phyloP scores from a whole-genome alignment of 2,329 filamentous ascomycete species.

The Cytospora piceae region DNA sequence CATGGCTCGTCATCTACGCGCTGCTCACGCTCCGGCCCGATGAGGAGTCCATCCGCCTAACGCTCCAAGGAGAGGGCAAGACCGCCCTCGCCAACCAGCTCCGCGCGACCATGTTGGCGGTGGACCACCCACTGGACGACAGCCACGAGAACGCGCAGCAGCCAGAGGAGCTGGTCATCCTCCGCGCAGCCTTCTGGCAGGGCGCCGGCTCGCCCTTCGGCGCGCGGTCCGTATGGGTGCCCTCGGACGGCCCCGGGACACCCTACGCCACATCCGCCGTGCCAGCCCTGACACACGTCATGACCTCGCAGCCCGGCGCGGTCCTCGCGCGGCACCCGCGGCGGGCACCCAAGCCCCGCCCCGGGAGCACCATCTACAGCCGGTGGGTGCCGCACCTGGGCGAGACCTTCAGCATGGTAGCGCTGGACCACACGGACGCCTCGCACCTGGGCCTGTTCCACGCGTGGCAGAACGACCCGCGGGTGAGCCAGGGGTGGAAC shows the following conservation, averaged over 20 bases:
- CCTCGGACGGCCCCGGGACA: slow-evolving; percentile 46
- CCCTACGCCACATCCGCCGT: slow-evolving; percentile 48
- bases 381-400: slow-evolving; percentile 76
- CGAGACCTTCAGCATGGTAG: slow-evolving; percentile 79
- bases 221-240: slow-evolving; percentile 64
- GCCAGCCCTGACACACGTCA: slow-evolving; percentile 52
- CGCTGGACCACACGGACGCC: slow-evolving; percentile 66
- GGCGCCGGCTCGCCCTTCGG: slow-evolving; percentile 71
- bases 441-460: slow-evolving; percentile 74
- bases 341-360: slow-evolving; percentile 71
- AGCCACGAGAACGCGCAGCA: slow-evolving; percentile 36
- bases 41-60: slow-evolving; percentile 54
- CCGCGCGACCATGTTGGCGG: slow-evolving; percentile 51
- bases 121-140: slow-evolving; percentile 48
- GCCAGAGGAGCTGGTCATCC: slow-evolving; percentile 44
- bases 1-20: slow-evolving; percentile 57
- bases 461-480: slow-evolving; percentile 81
- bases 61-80: slow-evolving; percentile 43
- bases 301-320: slow-evolving; percentile 42
- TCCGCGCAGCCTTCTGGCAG: slow-evolving; percentile 68
- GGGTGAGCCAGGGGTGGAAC: slow-evolving; percentile 80
- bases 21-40: slow-evolving; percentile 55
- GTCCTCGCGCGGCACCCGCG: slow-evolving; percentile 65
- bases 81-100: slow-evolving; percentile 34
- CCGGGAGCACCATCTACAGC: slow-evolving; percentile 74